A percentile compares a stretch with the other conserved stretches of the same genome.
Conservation (phyloP, 202 grass and related monocot species). For the Musa balbisiana region DNA sequence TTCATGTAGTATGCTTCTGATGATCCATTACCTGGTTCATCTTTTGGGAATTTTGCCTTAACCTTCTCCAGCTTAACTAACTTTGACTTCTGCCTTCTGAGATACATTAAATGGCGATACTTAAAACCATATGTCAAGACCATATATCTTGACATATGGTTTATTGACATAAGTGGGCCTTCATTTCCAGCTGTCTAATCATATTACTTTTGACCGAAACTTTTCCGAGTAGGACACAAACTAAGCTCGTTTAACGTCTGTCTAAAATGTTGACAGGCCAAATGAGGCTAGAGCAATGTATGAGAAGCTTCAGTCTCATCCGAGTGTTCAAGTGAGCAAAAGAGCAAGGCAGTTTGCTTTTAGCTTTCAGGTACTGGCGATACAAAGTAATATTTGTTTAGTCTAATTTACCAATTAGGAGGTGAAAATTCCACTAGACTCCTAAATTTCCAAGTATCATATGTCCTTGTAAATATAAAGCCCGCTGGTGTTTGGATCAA, state of each 20-base stretch:
- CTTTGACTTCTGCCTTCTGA: too few relatives aligned
- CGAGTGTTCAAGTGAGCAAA: constrained; percentile 56
- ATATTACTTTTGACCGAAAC: background rate
- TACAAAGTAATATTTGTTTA: background rate
- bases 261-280: constrained; percentile 34
- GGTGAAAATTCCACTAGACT: too few relatives aligned
- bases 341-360: constrained; percentile 70
- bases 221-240: background rate
- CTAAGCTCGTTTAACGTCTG: background rate
- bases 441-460: too few relatives aligned
- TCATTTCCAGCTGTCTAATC: background rate
- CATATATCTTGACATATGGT: too few relatives aligned
- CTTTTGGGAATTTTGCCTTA: background rate
- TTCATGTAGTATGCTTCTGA: too few relatives aligned
- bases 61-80: too few relatives aligned
- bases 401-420: background rate
- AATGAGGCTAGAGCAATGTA: constrained; percentile 82
- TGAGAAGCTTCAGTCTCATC: constrained; percentile 77
- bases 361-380: constrained; percentile 63
- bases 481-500: too few relatives aligned
- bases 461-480: too few relatives aligned
- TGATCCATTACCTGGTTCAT: background rate
- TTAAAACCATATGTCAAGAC: too few relatives aligned
- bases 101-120: too few relatives aligned
- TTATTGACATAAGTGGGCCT: too few relatives aligned